Evolutionary conservation across 2,329 filamentous ascomycete species (phyloP).

Genomic region (Trichophyton equinum): DNA sequence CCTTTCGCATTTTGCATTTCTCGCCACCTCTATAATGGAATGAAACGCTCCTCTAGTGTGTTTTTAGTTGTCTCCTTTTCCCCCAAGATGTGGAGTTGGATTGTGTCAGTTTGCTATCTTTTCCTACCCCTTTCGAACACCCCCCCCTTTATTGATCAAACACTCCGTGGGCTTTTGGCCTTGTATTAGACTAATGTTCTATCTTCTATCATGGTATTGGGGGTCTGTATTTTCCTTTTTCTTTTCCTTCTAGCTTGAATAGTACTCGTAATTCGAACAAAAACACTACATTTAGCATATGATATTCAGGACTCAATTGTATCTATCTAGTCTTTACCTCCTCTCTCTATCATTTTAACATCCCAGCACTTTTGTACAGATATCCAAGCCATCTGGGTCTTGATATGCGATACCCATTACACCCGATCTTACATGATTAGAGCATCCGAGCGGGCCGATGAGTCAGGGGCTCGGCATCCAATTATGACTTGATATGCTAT

Average conservation of each 20-base stretch:
- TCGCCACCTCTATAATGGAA: neutral
- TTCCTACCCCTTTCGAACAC: neutral
- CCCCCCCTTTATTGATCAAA: neutral
- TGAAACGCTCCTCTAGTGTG: neutral
- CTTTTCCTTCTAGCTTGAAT: neutral
- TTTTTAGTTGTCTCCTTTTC: neutral
- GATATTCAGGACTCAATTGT: too few species aligned
- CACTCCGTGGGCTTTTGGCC: neutral
- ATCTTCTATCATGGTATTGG: neutral
- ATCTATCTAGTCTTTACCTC: neutral
- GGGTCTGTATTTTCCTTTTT: neutral
- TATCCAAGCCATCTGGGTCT: too few species aligned
- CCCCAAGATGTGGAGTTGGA: neutral
- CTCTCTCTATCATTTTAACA: too few species aligned
- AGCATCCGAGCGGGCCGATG: too few species aligned
- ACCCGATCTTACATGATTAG: too few species aligned
- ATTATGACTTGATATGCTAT: too few species aligned
- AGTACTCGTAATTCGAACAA: neutral
- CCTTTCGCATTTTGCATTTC: neutral
- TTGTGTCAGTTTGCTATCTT: conserved; percentile 1
- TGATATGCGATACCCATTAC: too few species aligned
- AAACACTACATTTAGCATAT: too few species aligned
- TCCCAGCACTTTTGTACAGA: too few species aligned
- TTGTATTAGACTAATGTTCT: conserved; percentile 3
- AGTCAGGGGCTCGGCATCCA: too few species aligned